phyloP scores from a whole-genome alignment of 805 yeast species.

The Nakazawaea anatomiae region DNA sequence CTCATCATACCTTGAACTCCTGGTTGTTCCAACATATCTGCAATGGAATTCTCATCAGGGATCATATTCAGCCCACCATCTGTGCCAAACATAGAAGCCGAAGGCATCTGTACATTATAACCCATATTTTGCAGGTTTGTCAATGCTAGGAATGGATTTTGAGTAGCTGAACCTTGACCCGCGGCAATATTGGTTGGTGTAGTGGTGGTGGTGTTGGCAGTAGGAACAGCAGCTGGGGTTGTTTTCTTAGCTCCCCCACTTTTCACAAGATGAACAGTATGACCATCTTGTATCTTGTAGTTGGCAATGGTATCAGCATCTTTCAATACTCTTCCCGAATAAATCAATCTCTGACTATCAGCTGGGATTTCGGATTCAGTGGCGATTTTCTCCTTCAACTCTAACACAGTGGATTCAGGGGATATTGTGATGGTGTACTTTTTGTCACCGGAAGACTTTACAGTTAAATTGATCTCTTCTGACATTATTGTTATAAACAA shows the following conservation, averaged over 20 bases:
- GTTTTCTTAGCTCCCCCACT: conserved; percentile 51
- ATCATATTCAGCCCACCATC: conserved; percentile 85
- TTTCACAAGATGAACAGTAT: conserved; percentile 84
- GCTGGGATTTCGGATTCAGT: conserved; percentile 60
- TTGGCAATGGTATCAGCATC: conserved; percentile 68
- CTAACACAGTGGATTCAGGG: conserved; percentile 50
- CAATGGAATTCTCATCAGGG: conserved; percentile 73
- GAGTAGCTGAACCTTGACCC: conserved; percentile 70
- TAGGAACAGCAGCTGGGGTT: conserved; percentile 14
- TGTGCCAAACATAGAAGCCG: conserved; percentile 85
- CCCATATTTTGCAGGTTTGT: conserved; percentile 98
- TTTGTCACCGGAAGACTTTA: conserved; percentile 62
- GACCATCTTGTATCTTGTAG: conserved; percentile 81
- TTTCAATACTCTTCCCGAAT: conserved; percentile 89
- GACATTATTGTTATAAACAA: conserved; percentile 7
- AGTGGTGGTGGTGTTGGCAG: conserved; percentile 15
- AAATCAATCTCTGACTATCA: conserved; percentile 82
- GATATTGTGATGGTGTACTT: conserved; percentile 63
- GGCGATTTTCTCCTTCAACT: conserved; percentile 63
- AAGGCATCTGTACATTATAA: conserved; percentile 72
- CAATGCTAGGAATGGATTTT: conserved; percentile 81
- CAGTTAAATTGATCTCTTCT: conserved; percentile 22
- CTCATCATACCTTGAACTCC: conserved; percentile 76
- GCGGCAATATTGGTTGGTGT: conserved; percentile 75
- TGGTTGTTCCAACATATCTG: conserved; percentile 75